A percentile compares a stretch with the other conserved stretches of the same genome.
phyloP scores from a whole-genome alignment of 2,329 filamentous ascomycete genomes.

The Helicocarpus griseus region DNA sequence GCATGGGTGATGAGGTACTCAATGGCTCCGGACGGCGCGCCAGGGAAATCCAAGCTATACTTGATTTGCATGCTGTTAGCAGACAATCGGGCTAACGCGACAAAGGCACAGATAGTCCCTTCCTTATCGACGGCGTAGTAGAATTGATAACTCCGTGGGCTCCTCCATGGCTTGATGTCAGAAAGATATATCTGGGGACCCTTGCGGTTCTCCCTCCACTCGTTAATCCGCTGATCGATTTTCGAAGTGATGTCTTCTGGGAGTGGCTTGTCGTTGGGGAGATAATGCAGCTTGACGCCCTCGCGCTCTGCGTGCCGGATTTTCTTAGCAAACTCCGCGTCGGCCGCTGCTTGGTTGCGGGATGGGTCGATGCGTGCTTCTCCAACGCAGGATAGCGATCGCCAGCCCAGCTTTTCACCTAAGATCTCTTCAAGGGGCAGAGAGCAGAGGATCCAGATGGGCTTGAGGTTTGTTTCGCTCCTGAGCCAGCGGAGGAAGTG shows the following conservation, averaged over 20 bases:
- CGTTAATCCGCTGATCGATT: slow-evolving; percentile 61
- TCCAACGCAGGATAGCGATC: slow-evolving; percentile 76
- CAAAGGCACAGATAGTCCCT: slow-evolving; percentile 63
- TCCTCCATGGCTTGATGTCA: slow-evolving; percentile 80
- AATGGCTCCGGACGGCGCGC: slow-evolving; percentile 75
- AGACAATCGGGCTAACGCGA: slow-evolving; percentile 73
- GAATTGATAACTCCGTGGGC: slow-evolving; percentile 73
- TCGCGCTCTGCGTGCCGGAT: slow-evolving; percentile 71
- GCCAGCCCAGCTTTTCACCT: slow-evolving; percentile 72
- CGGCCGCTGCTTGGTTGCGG: slow-evolving; percentile 57
- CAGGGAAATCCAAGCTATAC: slow-evolving; percentile 89
- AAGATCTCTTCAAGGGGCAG: slow-evolving; percentile 69
- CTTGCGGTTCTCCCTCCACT: slow-evolving; percentile 73
- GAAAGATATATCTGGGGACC: slow-evolving; percentile 79
- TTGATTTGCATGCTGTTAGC: slow-evolving; percentile 92
- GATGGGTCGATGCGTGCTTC: slow-evolving; percentile 76
- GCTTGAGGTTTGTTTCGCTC: slow-evolving; percentile 61
- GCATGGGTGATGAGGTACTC: slow-evolving; percentile 70
- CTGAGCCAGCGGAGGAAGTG: slow-evolving; percentile 68
- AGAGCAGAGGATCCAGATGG: slow-evolving; percentile 83
- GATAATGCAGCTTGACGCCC: slow-evolving; percentile 68
- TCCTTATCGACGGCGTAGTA: slow-evolving; percentile 67
- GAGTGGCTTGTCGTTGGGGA: slow-evolving; percentile 54
- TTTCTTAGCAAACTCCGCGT: slow-evolving; percentile 61
- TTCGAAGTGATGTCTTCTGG: slow-evolving; percentile 58